Evolutionary conservation across 2,329 filamentous ascomycete species (phyloP), one percentile per base, ranked within the genome.

Genomic region (Aaosphaeria arxii): DNA sequence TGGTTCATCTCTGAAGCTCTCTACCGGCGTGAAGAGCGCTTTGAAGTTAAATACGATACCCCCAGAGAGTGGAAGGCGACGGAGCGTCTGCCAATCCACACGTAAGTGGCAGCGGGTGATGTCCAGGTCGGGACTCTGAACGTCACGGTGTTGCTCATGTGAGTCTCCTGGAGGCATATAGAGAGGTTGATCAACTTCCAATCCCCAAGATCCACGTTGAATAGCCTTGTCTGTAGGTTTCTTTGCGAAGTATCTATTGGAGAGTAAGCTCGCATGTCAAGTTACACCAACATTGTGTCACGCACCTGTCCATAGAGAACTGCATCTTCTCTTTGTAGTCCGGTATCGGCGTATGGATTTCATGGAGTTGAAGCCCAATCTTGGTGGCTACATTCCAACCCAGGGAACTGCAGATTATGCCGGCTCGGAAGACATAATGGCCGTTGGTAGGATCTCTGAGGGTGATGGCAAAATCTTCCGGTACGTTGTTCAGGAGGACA

Each of bases 301-400:
- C 79, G 44, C 71, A 89, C 81, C 88, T 78, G 61, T 95, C 89
- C 86, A 95, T 91, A 38, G 87, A 91, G 54, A 90, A 87, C 35
- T 87, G 81, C 87, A 95, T 91, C 74, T 91, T 95, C 65, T 89
- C 86, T 56, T 88, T 88, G 67, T 92, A 95, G 59, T 94, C 88
- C 0, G 90, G 89, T 24, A 95, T 86, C 0, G 80, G 77, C 1
- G 71, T 71, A 63, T 95, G 90, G 51, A 95, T 92, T 48, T 84
- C 79, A 7, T 84, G 76, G 11, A 95, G 73, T 24, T 79, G 78
- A 55, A 85, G 70, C 0, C 88, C 88, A 46, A 94, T 84, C 72
- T 95, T 94, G 28, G 79, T 80, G 0, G 76, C 80, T 0, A 94
- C 72, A 54, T 86, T 88, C 90, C 90, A 95, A 1, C 90, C 90